Base-by-base conservation (phyloP, 108 stramenopile genomes). In the Aurantiochytrium sp. region DNA sequence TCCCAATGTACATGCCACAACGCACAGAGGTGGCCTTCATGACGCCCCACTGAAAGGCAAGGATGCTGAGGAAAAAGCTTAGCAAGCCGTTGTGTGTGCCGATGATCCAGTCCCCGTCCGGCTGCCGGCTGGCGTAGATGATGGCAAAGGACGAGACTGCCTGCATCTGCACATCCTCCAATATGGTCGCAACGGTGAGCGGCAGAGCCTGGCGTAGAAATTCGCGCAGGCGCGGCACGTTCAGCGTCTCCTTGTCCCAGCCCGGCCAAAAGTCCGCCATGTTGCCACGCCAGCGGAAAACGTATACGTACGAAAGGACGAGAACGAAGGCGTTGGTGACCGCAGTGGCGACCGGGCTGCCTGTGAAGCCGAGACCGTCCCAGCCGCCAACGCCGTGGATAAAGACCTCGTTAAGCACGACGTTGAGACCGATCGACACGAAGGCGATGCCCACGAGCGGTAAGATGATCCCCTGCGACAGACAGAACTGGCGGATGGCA, bases 41-140 rank as follows among this genome's bases (percentile, higher is more conserved):
- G 39, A 81, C 73, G 30, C 73, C 73, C 73, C 73, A 81, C 32
- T 81, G 73, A 81, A 81, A 81, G 42, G 73, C 39, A 8, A 81
- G 30, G 32, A 48, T 81, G 45, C 73, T 48, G 17, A 81, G 73
- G 42, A 81, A 48, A 42, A 81, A 81, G 27, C 42, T 48, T 6
- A 81, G 39, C 73, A 81, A 48, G 3, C 73, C 73, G 2, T 81
- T 81, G 73, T 81, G 73, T 24, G 73, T 48, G n/a, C 73, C 73
- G 2, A 81, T 48, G 24, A 81, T 48, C 73, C 73, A 81, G 30
- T 6, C n/a, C 19, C 73, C 73, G 4, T 65, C 59, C 34, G 59
- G 15, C 39, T 81, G 73, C 39, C 27, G 6, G 45, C 30, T 41
- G n/a, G 73, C 39, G 39, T 48, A 48, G 6, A 27, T 24, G 39